These are phyloP conservation scores for Capillidium rhysosporum DNA, from an alignment of 371 early-diverging fungal species.

Conservation along the genomic window DNA sequence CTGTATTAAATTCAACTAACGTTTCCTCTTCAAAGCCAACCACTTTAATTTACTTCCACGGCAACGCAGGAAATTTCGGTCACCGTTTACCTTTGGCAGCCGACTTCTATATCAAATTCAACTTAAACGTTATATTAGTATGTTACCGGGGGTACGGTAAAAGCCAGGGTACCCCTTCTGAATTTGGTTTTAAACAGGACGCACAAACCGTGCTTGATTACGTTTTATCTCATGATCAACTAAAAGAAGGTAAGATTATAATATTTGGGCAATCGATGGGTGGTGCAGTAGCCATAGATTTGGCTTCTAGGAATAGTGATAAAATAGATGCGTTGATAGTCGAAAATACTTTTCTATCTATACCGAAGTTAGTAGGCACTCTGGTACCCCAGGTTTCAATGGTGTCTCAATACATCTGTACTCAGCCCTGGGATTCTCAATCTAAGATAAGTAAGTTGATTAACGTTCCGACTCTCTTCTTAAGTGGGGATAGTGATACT, in stretches of 20 bases:
- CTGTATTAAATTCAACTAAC: constrained; percentile 5
- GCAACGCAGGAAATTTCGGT: constrained; percentile 95
- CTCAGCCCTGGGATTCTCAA: constrained; percentile 78
- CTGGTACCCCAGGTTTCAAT: constrained; percentile 39
- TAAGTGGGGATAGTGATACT: constrained; percentile 67
- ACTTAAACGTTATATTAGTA: constrained; percentile 81
- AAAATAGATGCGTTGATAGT: constrained; percentile 60
- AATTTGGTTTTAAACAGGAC: constrained; percentile 71
- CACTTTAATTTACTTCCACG: constrained; percentile 61
- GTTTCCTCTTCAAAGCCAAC: constrained; percentile 38
- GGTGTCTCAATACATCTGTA: constrained; percentile 41
- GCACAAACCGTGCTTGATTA: constrained; percentile 74
- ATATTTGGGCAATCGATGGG: constrained; percentile 92
- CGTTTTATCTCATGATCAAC: constrained; percentile 42
- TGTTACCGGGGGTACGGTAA: constrained; percentile 91
- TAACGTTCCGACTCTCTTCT: constrained; percentile 58
- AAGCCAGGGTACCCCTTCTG: constrained; percentile 67
- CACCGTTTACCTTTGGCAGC: constrained; percentile 69
- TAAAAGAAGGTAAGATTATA: constrained; percentile 52
- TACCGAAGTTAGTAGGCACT: constrained; percentile 71
- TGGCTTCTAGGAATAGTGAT: constrained; percentile 40
- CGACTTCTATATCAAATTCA: constrained; percentile 29
- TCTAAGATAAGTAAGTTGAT: constrained; percentile 38
- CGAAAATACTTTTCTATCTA: constrained; percentile 85
- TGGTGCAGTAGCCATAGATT: constrained; percentile 90